Evolutionary conservation across 139 green algal species (phyloP), one percentile per base, ranked within the genome.

Genomic region (Chlamydomonas urium): DNA sequence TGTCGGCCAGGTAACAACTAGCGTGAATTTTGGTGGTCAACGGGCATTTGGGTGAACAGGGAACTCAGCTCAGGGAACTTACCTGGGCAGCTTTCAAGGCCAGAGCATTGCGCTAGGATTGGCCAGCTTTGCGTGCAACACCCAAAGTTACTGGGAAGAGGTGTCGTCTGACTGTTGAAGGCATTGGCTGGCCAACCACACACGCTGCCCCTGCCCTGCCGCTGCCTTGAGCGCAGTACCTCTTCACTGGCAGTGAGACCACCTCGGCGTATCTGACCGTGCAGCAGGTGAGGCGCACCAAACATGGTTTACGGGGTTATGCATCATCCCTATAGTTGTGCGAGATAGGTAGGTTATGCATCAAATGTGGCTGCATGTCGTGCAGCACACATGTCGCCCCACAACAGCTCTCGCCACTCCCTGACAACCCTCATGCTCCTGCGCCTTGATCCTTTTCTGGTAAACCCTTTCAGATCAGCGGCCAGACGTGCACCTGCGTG

Each of bases 221-320:
- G 35, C 14, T 60, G 32, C n/a, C 65, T 62, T 60, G n/a, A n/a
- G n/a, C 71, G 31, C 72, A 85, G 72, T 81, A 81, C 75, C 79
- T 85, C 0, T 82, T 85, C 72, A 75, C 75, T 0, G 76, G 84
- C 48, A 71, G 58, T n/a, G 86, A 90, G 58, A 87, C 80, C 29
- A 83, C 76, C 19, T 86, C 80, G 0, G 84, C 79, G 0, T 90
- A 88, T 75, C 78, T 93, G 5, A 89, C 81, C 5, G 85, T 93
- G 58, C 73, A 88, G 61, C 56, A 80, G 71, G 75, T 89, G 34
- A 29, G 72, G 0, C 42, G 14, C 10, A 50, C 10, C 42, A 50
- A 8, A 50, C 8, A 50, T 50, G 42, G 42, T 50, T 14, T 50
- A 14, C 42, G 42, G 42, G 42, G 14, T 50, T 14, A 8, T 50